Evolutionary conservation across 1,284 basidiomycete species (phyloP).

Genomic region (Puccinia triticina): DNA sequence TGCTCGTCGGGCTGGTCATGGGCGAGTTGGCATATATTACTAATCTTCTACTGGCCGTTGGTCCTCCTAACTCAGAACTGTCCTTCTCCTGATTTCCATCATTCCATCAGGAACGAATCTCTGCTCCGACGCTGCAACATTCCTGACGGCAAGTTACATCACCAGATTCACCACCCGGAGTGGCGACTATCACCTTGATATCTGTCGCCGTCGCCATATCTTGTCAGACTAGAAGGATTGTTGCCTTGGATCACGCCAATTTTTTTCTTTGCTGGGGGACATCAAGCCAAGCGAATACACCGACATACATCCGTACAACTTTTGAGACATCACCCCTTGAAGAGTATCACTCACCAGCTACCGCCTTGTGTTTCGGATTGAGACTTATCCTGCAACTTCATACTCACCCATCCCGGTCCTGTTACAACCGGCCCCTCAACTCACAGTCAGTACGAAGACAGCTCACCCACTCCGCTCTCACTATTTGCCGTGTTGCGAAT

Average conservation of each 20-base stretch:
- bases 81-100: background rate
- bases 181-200: background rate
- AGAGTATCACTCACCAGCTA: conserved; percentile 17
- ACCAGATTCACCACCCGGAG: background rate
- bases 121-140: background rate
- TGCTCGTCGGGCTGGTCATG: too few species aligned
- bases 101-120: background rate
- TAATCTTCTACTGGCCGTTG: too few species aligned
- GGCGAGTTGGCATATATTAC: too few species aligned
- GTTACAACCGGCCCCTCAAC: too few species aligned
- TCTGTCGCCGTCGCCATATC: background rate
- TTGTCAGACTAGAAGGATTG: too few species aligned
- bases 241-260: background rate
- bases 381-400: background rate
- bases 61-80: background rate
- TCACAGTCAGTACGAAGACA: background rate
- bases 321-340: conserved; percentile 7
- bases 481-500: background rate
- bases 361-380: background rate
- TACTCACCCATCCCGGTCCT: background rate
- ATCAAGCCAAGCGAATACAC: background rate
- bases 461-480: background rate
- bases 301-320: background rate
- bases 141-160: conserved; percentile 16
- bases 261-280: too few species aligned